Evolutionary conservation across 352 stramenopile species (phyloP), one percentile per base, ranked within the genome.

Genomic region (Phytophthora ramorum): DNA sequence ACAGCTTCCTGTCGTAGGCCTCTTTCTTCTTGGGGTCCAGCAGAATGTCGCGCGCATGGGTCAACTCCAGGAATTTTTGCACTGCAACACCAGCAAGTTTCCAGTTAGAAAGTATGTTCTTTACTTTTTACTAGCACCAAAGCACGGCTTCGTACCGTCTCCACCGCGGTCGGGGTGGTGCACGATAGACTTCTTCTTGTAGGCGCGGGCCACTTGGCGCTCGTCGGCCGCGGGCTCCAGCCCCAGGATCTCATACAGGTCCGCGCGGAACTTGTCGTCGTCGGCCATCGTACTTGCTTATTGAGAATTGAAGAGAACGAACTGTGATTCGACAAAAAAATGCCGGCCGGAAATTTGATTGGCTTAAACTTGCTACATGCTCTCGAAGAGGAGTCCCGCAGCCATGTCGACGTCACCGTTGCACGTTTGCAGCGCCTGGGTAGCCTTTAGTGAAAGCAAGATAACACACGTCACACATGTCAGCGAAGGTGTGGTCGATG

Each of bases 21-120:
- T 87, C 79, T 51, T 95, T 95, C 65, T 91, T 79, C 56, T 89
- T 89, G 4, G 87, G 81, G 46, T 95, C 85, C 58, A 93, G 65
- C 35, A 95, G 66, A 46, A 88, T 73, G 52, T 95, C 85, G 35
- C 85, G 83, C 43, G 87, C 83, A 69, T 90, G 73, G 20, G 90
- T 91, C 47, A 95, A 74, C 69, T 95, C 85, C 28, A 90, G 63
- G 47, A 95, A 95, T 63, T 92, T 93, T 48, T 90, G 81, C 28
- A 91, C 87, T 95, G 57, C 24, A 57, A 7, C 5, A 56, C 24
- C 26, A 37, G 30, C 17, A 30, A 37, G 30, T 8, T 13, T 43
- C 16, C 7, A 19, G 34, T 61, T 51, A 59, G 30, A 50, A 20
- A 37, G 7, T 17, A 32, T 24, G 38, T 52, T 38, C 14, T 10